These are phyloP conservation scores for Pisolithus microcarpus DNA, from an alignment of 768 basidiomycete species.

Conservation along the genomic window DNA sequence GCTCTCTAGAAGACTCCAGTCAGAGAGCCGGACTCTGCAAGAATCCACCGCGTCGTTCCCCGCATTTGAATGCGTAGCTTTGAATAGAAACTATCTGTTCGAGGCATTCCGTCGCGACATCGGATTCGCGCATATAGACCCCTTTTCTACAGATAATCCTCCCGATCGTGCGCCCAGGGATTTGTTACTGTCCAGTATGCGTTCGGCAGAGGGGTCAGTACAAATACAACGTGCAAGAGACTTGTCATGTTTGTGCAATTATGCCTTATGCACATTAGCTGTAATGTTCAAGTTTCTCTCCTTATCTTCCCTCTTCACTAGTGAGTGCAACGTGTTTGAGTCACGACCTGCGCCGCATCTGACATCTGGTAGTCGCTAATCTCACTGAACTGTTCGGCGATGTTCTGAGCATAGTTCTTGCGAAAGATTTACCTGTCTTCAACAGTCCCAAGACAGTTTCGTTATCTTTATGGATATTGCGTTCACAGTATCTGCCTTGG, in stretches of 20 bases:
- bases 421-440: slow-evolving; percentile 28
- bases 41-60: slow-evolving; percentile 3
- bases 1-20: slow-evolving; percentile 39
- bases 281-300: slow-evolving; percentile 43
- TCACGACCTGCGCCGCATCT: slow-evolving; percentile 1
- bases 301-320: slow-evolving; percentile 39
- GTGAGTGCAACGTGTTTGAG: slow-evolving; percentile 30
- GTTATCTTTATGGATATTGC: slow-evolving; percentile 45
- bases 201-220: slow-evolving; percentile 20
- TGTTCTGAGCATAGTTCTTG: slow-evolving; percentile 36
- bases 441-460: slow-evolving; percentile 39
- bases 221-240: slow-evolving; percentile 36
- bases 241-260: slow-evolving; percentile 41
- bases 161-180: slow-evolving; percentile 6
- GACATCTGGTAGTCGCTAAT: slow-evolving; percentile 31
- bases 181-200: background rate
- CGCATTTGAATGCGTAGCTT: slow-evolving; percentile 25
- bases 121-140: slow-evolving; percentile 32
- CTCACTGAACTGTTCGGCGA: slow-evolving; percentile 39
- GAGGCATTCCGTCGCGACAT: slow-evolving; percentile 48
- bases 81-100: slow-evolving; percentile 29
- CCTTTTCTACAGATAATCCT: slow-evolving; percentile 17
- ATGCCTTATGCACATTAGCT: slow-evolving; percentile 46
- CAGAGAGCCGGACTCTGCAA: slow-evolving; percentile 7
- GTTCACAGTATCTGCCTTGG: slow-evolving; percentile 41